Evolutionary conservation across 257 asterid genomes (phyloP).

Genomic region (Prunella vulgaris): DNA sequence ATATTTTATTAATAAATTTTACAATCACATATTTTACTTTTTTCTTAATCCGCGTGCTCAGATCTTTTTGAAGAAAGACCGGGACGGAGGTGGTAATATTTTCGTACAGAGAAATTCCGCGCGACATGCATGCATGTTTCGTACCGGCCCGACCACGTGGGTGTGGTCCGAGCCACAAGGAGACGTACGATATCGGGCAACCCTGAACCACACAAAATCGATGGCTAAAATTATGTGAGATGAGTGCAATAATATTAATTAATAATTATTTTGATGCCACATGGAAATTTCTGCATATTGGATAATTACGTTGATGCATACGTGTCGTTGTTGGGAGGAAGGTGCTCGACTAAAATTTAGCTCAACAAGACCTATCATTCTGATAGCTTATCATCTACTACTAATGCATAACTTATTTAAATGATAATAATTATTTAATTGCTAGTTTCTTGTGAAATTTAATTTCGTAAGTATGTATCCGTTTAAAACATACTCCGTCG

Average conservation of each 20-base stretch:
- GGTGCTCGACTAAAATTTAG: not conserved
- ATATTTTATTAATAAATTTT: too few relatives aligned
- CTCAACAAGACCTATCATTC: not conserved
- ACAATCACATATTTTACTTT: too few relatives aligned
- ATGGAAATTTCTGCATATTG: not conserved
- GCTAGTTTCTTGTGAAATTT: too few relatives aligned
- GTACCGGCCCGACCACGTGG: conserved; percentile 21
- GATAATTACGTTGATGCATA: not conserved
- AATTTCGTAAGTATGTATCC: too few relatives aligned
- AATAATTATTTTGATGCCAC: conserved; percentile 6
- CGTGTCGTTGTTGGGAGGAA: not conserved
- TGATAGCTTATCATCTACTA: conserved; percentile 1
- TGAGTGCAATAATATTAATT: not conserved
- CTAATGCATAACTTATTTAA: not conserved
- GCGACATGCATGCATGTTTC: not conserved
- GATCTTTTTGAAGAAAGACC: too few relatives aligned
- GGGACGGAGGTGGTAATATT: too few relatives aligned
- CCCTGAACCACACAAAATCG: not conserved
- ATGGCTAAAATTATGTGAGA: not conserved
- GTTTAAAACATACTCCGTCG: too few relatives aligned
- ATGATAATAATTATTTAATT: too few relatives aligned
- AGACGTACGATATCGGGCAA: not conserved
- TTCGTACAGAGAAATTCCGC: too few relatives aligned
- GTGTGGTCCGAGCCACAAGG: not conserved
- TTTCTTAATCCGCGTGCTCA: too few relatives aligned